phyloP scores from a whole-genome alignment of 2,329 filamentous ascomycete genomes.

The Hypoxylon sp. region DNA sequence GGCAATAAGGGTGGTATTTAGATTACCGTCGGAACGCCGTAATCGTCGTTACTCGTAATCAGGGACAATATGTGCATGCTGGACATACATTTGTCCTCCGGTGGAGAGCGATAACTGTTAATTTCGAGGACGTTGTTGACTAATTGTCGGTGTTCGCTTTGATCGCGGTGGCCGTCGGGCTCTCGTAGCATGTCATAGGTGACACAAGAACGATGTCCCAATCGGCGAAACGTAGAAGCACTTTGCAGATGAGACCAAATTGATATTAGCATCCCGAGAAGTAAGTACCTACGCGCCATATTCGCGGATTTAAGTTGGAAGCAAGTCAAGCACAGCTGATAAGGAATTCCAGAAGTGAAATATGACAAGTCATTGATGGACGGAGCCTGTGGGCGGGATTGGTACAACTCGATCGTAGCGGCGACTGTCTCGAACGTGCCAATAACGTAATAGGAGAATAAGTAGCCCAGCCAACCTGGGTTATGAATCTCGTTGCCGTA shows the following conservation, averaged over 20 bases:
- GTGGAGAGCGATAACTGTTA: not conserved
- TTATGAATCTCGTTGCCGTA: not conserved
- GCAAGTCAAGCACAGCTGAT: not conserved
- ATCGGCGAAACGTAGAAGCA: not conserved
- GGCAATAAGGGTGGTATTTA: not conserved
- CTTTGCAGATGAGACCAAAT: not conserved
- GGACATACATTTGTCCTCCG: not conserved
- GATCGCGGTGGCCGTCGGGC: not conserved
- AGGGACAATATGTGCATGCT: not conserved
- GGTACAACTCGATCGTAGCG: not conserved
- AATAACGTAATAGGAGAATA: no score
- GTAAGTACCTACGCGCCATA: not conserved
- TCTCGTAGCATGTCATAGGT: not conserved
- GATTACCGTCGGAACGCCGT: not conserved
- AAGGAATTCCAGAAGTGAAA: not conserved
- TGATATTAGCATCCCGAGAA: not conserved
- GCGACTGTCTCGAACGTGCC: no score
- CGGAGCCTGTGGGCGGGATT: not conserved
- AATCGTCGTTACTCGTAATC: not conserved
- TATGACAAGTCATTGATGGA: not conserved
- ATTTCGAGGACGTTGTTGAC: not conserved
- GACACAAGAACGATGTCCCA: not conserved
- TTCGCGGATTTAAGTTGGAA: not conserved
- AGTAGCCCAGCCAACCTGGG: no score
- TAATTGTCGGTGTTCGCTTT: not conserved